Conservation (phyloP, 208 protist genomes). For the Acanthamoeba royreba region DNA sequence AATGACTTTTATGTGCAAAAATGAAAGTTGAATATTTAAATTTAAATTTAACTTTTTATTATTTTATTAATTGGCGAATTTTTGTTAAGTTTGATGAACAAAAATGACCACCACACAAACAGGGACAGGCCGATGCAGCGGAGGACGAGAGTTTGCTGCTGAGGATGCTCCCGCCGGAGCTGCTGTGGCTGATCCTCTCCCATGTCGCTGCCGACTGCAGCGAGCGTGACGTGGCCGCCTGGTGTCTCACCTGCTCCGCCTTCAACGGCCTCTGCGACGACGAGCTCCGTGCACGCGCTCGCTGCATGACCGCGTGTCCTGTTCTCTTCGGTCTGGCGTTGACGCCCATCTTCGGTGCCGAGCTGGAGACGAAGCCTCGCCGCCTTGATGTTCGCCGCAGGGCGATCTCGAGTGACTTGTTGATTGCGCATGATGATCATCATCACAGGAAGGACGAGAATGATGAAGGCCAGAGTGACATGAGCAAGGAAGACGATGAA, state of each 20-base stretch:
- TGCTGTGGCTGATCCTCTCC: neutral
- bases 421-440: no score
- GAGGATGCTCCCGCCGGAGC: neutral
- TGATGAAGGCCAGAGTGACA: no score
- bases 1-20: no score
- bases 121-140: no score
- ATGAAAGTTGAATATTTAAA: no score
- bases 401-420: neutral
- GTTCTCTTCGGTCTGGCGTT: neutral
- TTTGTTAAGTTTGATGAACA: no score
- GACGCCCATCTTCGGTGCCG: neutral
- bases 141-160: no score
- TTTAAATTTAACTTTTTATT: no score
- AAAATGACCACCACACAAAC: no score
- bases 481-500: neutral
- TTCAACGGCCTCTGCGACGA: neutral
- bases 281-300: neutral
- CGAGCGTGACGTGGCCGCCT: neutral
- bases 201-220: neutral
- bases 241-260: neutral
- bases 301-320: neutral
- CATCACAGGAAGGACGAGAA: no score
- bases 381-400: neutral
- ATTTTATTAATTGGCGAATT: no score
- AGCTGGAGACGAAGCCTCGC: neutral